These are phyloP conservation scores for Favolaschia claudopus DNA, from an alignment of 768 basidiomycete genomes.

Conservation along the genomic window DNA sequence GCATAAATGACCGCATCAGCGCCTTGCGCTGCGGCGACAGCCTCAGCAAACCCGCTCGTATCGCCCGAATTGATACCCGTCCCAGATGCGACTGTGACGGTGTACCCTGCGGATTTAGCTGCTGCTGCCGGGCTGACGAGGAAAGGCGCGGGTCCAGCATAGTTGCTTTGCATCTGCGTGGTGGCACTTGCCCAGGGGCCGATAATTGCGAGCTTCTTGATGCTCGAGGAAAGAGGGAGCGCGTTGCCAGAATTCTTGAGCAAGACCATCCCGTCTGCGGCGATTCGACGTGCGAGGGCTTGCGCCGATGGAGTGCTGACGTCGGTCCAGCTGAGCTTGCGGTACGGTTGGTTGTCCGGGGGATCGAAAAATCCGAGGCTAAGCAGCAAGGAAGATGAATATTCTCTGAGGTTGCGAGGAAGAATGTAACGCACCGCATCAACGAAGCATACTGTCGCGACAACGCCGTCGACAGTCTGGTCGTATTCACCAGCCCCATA, in stretches of 20 bases:
- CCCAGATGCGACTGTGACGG: conserved; percentile 49
- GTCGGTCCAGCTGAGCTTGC: conserved; percentile 54
- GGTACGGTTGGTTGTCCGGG: conserved; percentile 54
- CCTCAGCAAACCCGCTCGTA: conserved; percentile 56
- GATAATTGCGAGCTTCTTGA: conserved; percentile 61
- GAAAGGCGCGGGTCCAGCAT: conserved; percentile 60
- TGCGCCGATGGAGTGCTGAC: conserved; percentile 57
- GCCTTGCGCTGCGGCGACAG: conserved; percentile 53
- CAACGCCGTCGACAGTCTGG: conserved; percentile 51
- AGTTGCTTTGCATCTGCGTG: conserved; percentile 65
- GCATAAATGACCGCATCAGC: conserved; percentile 61
- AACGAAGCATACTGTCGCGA: conserved; percentile 60
- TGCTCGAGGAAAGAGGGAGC: conserved; percentile 54
- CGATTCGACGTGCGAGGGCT: conserved; percentile 57
- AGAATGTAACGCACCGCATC: conserved; percentile 49
- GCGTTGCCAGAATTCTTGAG: conserved; percentile 66
- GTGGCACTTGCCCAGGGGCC: conserved; percentile 69
- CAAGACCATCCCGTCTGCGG: conserved; percentile 62
- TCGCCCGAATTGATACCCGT: conserved; percentile 47
- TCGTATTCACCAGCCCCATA: conserved; percentile 51
- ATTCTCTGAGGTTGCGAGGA: not conserved
- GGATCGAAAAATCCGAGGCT: conserved; percentile 68
- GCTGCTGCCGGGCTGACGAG: conserved; percentile 60
- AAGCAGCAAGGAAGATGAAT: not conserved
- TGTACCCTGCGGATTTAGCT: conserved; percentile 54